Base-by-base conservation (phyloP, 345 rosid genomes). In the Lenwebbia sp. region DNA sequence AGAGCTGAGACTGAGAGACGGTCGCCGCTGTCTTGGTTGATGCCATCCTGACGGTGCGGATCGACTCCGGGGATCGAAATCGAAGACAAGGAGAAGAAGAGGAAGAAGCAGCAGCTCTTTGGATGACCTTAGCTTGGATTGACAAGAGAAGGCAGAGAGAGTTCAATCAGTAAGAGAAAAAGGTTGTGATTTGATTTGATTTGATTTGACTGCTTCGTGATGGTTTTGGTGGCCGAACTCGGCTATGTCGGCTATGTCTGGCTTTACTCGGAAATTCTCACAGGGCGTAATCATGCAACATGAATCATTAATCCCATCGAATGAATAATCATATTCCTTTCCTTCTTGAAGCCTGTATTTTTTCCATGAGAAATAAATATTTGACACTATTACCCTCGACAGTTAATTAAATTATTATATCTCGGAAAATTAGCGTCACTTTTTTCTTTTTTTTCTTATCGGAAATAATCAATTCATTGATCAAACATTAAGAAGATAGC, bases 1-100 rank as follows among this genome's bases (percentile, higher is more conserved):
- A 86, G 22, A 96, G 94, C 91, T 96, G 81, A 11, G 81, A 70
- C 25, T 13, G 98, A 28, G 94, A 93, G 83, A 90, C 65, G 65
- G 83, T 82, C 28, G 92, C 83, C 14, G 92, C 52, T 22, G 94
- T 81, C 88, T 91, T 58, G 11, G 74, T 44, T n/a, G 26, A 70
- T 41, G 85, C 53, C 85, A 84, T 74, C 54, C 41, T 14, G 25
- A 37, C 50, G 54, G 49, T 9, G 33, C 82, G 81, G 37, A 40
- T 70, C 81, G 23, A 37, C 81, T 70, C 81, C 81, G 81, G 81
- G 47, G 10, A 70, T 70, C 26, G 81, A 70, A 21, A 70, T 37
- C 47, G 81, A 70, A 70, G 47, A 5, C 81, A 19, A 10, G 47
- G 4, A 37, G 76, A 15, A 62, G 40, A 13, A n/a, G 19, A 13